phyloP scores from a whole-genome alignment of 2,329 filamentous ascomycete species.

The Thielaviopsis punctulata region DNA sequence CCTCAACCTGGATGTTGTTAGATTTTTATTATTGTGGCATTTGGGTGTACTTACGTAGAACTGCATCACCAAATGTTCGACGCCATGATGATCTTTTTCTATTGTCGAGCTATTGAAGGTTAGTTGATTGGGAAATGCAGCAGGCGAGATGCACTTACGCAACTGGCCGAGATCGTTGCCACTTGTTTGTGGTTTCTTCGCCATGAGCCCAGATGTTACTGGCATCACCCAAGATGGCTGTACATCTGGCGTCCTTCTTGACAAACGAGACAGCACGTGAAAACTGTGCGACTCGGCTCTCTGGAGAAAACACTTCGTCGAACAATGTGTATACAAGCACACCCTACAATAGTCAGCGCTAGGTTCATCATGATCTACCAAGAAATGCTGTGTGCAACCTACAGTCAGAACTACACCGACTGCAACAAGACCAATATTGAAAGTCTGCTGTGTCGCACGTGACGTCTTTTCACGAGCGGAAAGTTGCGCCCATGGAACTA shows the following conservation, averaged over 20 bases:
- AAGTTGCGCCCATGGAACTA: constrained; percentile 64
- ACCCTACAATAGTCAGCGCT: constrained; percentile 31
- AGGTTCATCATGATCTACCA: not conserved
- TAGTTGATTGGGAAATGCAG: not conserved
- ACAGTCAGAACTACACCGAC: constrained; percentile 63
- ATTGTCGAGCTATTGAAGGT: constrained; percentile 9
- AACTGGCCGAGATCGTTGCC: constrained; percentile 50
- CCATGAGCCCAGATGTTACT: constrained; percentile 68
- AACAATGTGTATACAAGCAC: constrained; percentile 67
- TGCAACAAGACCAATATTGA: constrained; percentile 68
- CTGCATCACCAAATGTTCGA: constrained; percentile 61
- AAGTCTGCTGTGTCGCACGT: constrained; percentile 73
- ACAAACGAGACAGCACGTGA: constrained; percentile 72
- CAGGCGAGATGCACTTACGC: constrained; percentile 24
- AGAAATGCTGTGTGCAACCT: constrained; percentile 12
- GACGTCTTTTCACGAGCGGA: constrained; percentile 62
- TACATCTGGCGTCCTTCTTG: constrained; percentile 52
- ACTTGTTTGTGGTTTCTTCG: constrained; percentile 65
- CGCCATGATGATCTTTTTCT: constrained; percentile 8
- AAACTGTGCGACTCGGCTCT: constrained; percentile 76
- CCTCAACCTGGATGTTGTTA: constrained; percentile 44
- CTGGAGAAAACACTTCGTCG: constrained; percentile 65
- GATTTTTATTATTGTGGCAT: not conserved
- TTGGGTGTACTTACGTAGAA: constrained; percentile 48
- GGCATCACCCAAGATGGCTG: constrained; percentile 55